Evolutionary conservation across 805 yeast genomes (phyloP), one percentile per base, ranked within the genome.

Genomic region (Kodamaea sagamina): DNA sequence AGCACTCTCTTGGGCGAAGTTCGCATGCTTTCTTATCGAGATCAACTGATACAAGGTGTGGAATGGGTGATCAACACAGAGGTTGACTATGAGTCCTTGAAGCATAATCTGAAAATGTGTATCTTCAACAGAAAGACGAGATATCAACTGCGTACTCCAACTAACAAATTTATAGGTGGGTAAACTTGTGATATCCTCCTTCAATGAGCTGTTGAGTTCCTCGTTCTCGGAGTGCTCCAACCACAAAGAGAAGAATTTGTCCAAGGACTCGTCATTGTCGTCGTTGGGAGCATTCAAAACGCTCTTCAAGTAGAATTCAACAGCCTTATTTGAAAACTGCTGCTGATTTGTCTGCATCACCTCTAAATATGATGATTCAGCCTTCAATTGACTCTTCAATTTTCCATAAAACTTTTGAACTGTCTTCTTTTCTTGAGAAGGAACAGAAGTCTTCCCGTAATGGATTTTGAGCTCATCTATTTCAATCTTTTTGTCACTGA

Each of bases 171-270:
- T 82, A 55, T 71, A 68, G 10, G 77, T 69, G 0, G 95, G 85
- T 13, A 87, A 62, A 0, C 39, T 37, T 0, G 54, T 39, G 2
- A 84, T 54, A 4, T 67, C 63, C 2, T 57, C 51, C 10, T 54
- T 53, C 7, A 86, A 66, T 6, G 63, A 51, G 3, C 43, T 47
- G 48, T 79, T 82, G 3, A 29, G 19, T 29, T 19, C 34, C 1
- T 61, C 72, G 25, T 71, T 69, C 4, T 59, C 57, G 2, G 81
- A 71, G 50, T 79, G 74, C 47, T 83, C 86, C 29, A 92, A 69
- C 95, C 97, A 92, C 8, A 92, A 60, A 0, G 90, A 85, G 60
- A 90, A 84, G 48, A 90, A 84, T 43, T 86, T 77, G 55, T 88
- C 95, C 21, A 84, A 65, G 39, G 79, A 84, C 46, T 77, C 78